These are phyloP conservation scores for Globisporangium ultimum DNA, from an alignment of 352 stramenopile genomes.

Conservation along the genomic window DNA sequence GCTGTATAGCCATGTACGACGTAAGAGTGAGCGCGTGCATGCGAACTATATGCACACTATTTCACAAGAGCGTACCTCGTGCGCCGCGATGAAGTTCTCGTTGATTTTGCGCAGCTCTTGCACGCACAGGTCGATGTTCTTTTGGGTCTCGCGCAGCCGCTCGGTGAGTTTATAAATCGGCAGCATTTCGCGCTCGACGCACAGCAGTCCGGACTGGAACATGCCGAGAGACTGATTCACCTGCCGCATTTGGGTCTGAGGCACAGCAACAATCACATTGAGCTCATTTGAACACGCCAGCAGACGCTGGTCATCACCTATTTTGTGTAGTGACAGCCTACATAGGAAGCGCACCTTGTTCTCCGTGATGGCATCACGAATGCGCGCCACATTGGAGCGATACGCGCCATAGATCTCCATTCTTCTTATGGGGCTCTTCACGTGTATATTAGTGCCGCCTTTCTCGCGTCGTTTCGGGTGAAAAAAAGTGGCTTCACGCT, in stretches of 20 bases:
- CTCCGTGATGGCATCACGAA: constrained; percentile 57
- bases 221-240: constrained; percentile 51
- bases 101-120: constrained; percentile 65
- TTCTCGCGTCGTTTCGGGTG: not conserved
- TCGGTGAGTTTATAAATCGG: constrained; percentile 85
- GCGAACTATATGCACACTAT: too few relatives aligned
- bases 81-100: constrained; percentile 68
- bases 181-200: constrained; percentile 79
- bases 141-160: constrained; percentile 72
- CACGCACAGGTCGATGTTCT: constrained; percentile 83
- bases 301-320: not conserved
- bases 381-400: constrained; percentile 42
- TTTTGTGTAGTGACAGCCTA: too few relatives aligned
- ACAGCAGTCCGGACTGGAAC: constrained; percentile 62
- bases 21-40: too few relatives aligned
- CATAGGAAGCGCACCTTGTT: constrained; percentile 39
- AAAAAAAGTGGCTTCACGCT: not conserved
- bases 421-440: not conserved
- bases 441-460: not conserved
- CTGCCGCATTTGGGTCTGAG: constrained; percentile 52
- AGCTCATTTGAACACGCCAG: constrained; percentile 1
- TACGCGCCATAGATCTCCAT: constrained; percentile 67
- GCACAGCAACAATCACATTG: not conserved
- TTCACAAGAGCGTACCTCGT: constrained; percentile 35
- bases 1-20: too few relatives aligned